Evolutionary conservation across 2,329 filamentous ascomycete species (phyloP).

Genomic region (Pezicula neosporulosa): DNA sequence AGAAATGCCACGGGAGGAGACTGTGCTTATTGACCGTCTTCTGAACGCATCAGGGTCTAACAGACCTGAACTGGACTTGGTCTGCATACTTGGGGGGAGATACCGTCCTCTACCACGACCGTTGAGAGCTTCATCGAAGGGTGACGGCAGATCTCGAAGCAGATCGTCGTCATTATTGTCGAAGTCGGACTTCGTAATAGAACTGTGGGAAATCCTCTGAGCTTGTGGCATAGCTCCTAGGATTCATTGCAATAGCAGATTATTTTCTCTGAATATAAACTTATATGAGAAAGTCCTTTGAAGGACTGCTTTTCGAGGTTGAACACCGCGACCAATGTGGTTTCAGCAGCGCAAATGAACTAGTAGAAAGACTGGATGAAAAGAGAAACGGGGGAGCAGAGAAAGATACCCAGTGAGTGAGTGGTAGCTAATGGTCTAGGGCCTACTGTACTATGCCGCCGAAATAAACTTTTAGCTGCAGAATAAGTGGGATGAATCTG

Average conservation of each 20-base stretch:
- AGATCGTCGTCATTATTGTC: conserved; percentile 14
- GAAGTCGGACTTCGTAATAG: too few species aligned
- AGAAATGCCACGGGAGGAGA: conserved; percentile 29
- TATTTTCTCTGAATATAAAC: neutral
- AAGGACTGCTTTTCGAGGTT: too few species aligned
- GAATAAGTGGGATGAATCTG: neutral
- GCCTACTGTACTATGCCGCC: neutral
- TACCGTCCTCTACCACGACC: conserved; percentile 5
- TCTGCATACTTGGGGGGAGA: conserved; percentile 11
- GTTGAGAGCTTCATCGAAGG: conserved; percentile 23
- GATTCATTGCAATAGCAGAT: conserved; percentile 16
- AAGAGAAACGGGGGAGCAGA: too few species aligned
- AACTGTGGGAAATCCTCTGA: too few species aligned
- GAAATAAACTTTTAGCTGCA: neutral
- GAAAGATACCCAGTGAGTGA: too few species aligned
- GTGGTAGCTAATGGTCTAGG: neutral
- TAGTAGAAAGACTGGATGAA: too few species aligned
- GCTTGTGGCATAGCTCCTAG: conserved; percentile 11
- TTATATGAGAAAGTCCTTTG: too few species aligned
- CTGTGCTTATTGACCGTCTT: conserved; percentile 38
- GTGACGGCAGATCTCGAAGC: conserved; percentile 22
- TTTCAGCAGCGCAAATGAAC: too few species aligned
- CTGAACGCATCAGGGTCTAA: conserved; percentile 31
- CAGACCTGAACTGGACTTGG: conserved; percentile 17
- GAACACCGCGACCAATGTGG: too few species aligned